Conservation (phyloP, 768 basidiomycete genomes). For the Mycena sanguinolenta region DNA sequence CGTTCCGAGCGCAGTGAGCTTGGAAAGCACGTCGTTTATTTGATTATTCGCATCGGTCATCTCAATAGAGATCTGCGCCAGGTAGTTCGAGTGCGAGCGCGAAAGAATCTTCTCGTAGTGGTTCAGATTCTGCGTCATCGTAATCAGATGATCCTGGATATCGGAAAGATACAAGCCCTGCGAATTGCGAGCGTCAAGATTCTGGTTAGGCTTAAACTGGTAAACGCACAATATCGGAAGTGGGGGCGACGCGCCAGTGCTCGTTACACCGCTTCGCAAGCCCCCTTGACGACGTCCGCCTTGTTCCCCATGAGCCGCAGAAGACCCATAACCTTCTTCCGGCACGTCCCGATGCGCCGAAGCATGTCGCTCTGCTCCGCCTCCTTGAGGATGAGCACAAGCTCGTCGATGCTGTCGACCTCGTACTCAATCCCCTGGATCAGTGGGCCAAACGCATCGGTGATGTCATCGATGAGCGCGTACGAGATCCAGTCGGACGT, state of each 20-base stretch:
- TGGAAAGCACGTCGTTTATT: slow-evolving; percentile 98
- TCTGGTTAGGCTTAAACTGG: neutral
- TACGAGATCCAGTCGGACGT: slow-evolving; percentile 99
- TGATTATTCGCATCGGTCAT: slow-evolving; percentile 99
- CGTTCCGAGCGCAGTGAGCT: slow-evolving; percentile 97
- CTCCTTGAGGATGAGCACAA: slow-evolving; percentile 96
- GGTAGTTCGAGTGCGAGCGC: slow-evolving; percentile 98
- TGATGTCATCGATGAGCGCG: slow-evolving; percentile 99
- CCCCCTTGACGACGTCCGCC: slow-evolving; percentile 99
- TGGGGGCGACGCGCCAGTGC: slow-evolving; percentile 98
- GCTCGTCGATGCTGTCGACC: slow-evolving; percentile 98
- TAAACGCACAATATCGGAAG: slow-evolving; percentile 88
- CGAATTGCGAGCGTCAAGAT: slow-evolving; percentile 3
- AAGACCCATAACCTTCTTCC: slow-evolving; percentile 99
- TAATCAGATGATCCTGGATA: slow-evolving; percentile 96
- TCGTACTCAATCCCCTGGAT: slow-evolving; percentile 99
- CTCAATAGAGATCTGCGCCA: slow-evolving; percentile 99
- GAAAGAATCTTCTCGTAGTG: slow-evolving; percentile 99
- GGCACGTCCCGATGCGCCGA: slow-evolving; percentile 94
- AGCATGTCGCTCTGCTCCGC: slow-evolving; percentile 99
- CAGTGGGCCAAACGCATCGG: slow-evolving; percentile 97
- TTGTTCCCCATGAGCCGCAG: slow-evolving; percentile 98
- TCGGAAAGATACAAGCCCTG: slow-evolving; percentile 96
- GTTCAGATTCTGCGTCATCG: slow-evolving; percentile 99
- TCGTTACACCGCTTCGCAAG: slow-evolving; percentile 98